Evolutionary conservation across 768 basidiomycete genomes (phyloP), one percentile per base, ranked within the genome.

Genomic region (Leccinum subtestaceum): DNA sequence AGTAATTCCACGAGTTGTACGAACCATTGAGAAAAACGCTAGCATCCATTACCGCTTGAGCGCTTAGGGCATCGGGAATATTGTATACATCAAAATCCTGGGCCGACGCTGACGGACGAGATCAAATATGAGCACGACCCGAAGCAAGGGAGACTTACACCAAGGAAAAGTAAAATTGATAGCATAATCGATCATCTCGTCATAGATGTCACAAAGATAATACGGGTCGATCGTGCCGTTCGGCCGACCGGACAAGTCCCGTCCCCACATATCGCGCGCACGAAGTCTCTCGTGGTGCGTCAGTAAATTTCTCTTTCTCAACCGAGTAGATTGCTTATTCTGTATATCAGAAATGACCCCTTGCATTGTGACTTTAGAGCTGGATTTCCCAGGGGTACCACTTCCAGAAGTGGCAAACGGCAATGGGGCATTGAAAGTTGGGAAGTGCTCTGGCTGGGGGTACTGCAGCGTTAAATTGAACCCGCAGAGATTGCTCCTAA

Each of bases 111-210:
- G 17, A 38, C 19, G 23, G 17, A 32, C 11, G 17, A 19, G 19
- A 25, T 13, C 7, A 5, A 2, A 5, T 10, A 31, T 52, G n/a
- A 52, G 34, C 19, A 3, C 9, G 11, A 29, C 4, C 7, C 12
- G 13, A 15, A 21, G 4, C 5, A 23, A 31, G 6, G 21, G 29
- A 50, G 25, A 59, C 78, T 27, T 69, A 82, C 76, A 67, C 81
- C 81, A 81, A 1, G 88, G 89, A 67, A 78, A 83, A 0, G 87
- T 87, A 67, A 80, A 89, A 66, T 89, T 90, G 59, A 84, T 52
- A 7, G 87, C 85, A 66, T 89, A 89, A 66, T 89, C 87, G 31
- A 87, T 63, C 71, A 85, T 80, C 73, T 85, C 83, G 52, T 80
- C 77, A 55, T 83, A 78, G 5, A 89, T 65, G 55, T 83, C 75